A percentile compares a stretch with the other conserved stretches of the same genome.
Evolutionary conservation across 306 rosid genomes (phyloP).

Genomic region (Coriaria nepalensis): DNA sequence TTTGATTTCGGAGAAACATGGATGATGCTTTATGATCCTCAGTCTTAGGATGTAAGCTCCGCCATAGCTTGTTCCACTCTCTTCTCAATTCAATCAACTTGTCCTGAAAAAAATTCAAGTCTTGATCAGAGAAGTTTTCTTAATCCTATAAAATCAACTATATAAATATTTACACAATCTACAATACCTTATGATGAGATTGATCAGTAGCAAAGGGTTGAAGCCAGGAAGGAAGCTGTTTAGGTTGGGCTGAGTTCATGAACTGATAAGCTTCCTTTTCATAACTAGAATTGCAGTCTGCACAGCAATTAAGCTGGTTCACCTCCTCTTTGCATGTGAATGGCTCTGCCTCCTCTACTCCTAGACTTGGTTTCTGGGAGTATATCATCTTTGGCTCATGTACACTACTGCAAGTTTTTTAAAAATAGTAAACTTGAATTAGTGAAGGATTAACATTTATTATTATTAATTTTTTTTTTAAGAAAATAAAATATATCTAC

Average conservation of each 20-base stretch:
- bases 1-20: constrained; percentile 19
- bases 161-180: neutral
- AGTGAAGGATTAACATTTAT: too few species aligned
- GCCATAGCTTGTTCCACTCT: constrained; percentile 68
- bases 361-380: constrained; percentile 24
- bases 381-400: constrained; percentile 39
- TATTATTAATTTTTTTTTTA: too few species aligned
- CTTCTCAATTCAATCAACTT: constrained; percentile 40
- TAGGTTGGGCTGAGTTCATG: constrained; percentile 44
- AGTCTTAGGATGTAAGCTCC: constrained; percentile 38
- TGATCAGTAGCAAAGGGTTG: constrained; percentile 46
- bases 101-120: constrained; percentile 28
- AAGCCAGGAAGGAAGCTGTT: constrained; percentile 78
- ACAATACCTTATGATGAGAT: constrained; percentile 47
- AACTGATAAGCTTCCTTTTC: constrained; percentile 65
- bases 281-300: constrained; percentile 56
- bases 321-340: constrained; percentile 36
- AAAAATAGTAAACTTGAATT: neutral
- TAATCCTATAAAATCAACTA: neutral
- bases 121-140: neutral
- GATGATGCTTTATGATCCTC: neutral
- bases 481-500: too few species aligned
- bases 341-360: constrained; percentile 37
- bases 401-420: constrained; percentile 19
- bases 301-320: constrained; percentile 45